phyloP scores from a whole-genome alignment of 805 yeast genomes.

The Metschnikowia reukaufii region DNA sequence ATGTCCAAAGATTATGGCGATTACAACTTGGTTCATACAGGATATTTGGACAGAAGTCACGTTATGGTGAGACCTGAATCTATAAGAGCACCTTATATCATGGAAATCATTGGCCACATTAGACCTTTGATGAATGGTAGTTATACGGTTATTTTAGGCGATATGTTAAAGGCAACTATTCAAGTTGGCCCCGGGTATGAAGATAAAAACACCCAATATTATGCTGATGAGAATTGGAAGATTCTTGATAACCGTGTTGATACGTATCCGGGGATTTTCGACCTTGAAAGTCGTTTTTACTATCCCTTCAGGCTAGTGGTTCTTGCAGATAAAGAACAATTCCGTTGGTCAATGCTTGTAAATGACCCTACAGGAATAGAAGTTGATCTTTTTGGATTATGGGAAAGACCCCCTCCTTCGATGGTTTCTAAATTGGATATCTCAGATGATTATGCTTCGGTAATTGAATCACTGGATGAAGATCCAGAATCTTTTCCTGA shows the following conservation, averaged over 20 bases:
- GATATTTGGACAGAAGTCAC: neutral
- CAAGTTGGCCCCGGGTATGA: neutral
- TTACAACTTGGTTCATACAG: neutral
- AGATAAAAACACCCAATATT: neutral
- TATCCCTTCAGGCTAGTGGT: neutral
- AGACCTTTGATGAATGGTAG: neutral
- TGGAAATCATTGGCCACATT: slow-evolving; percentile 1
- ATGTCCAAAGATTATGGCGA: neutral
- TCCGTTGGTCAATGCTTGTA: neutral
- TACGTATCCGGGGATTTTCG: neutral
- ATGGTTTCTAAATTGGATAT: neutral
- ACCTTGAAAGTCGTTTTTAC: neutral
- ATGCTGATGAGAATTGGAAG: neutral
- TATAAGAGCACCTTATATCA: neutral
- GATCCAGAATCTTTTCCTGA: neutral
- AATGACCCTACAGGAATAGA: neutral
- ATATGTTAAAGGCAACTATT: neutral
- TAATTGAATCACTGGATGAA: neutral
- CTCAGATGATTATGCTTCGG: neutral
- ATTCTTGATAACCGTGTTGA: neutral
- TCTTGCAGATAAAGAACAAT: neutral
- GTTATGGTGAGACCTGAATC: neutral
- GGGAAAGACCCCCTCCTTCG: neutral
- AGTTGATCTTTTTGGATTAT: neutral
- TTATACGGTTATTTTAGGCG: neutral